phyloP scores from a whole-genome alignment of 108 stramenopile genomes.

The Conticribra guillardii region DNA sequence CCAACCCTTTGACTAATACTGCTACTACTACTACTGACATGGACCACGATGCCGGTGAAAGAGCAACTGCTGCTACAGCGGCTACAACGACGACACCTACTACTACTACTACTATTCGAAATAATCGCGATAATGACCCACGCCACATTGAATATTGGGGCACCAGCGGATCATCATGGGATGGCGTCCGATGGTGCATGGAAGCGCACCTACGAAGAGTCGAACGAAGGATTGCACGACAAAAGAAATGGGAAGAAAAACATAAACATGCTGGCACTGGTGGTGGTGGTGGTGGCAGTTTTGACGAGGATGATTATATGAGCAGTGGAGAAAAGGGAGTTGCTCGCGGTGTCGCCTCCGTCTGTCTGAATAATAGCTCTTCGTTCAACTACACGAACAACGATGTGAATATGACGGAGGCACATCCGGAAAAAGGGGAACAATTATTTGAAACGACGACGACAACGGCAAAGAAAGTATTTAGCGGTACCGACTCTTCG shows the following conservation, averaged over 20 bases:
- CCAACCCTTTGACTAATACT: no score
- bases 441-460: no score
- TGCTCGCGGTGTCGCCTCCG: constrained; percentile 14
- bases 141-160: constrained; percentile 31
- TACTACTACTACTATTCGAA: no score
- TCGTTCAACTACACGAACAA: background rate
- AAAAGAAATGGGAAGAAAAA: constrained; percentile 7
- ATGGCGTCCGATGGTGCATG: constrained; percentile 47
- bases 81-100: no score
- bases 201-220: constrained; percentile 36
- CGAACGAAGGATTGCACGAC: constrained; percentile 28
- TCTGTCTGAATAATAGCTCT: constrained; percentile 11
- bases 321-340: constrained; percentile 1
- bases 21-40: no score
- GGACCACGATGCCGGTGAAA: no score
- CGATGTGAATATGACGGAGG: constrained; percentile 16
- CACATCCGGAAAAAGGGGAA: background rate
- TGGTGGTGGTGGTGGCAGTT: constrained; percentile 1
- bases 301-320: background rate
- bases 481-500: background rate
- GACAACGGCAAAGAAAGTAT: background rate
- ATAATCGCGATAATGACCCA: background rate
- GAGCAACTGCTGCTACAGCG: no score
- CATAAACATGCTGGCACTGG: background rate
- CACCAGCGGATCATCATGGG: constrained; percentile 23